Evolutionary conservation across 768 basidiomycete species (phyloP), one percentile per base, ranked within the genome.

Genomic region (Amanita fuliginea): DNA sequence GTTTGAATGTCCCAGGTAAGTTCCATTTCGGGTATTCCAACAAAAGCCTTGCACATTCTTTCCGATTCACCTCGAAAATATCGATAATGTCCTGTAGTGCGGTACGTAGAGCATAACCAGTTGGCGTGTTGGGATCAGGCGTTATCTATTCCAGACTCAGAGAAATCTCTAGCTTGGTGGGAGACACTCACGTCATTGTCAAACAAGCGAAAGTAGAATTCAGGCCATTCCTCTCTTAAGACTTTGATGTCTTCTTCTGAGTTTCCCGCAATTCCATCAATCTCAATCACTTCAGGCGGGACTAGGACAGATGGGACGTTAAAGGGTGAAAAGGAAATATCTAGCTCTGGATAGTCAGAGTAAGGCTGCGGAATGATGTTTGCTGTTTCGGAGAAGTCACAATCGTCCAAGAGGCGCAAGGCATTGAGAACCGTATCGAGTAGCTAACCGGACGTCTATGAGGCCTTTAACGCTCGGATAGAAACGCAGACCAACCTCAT

Each of bases 1-100:
- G 78, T 57, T 84, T 89, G 75, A 97, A 97, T 0, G 91, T 91
- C 3, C 89, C 90, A 2, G 75, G 70, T 3, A 80, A 60, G 49
- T 82, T 77, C 87, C 92, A 96, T 58, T 82, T 84, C 1, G 89
- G 86, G 48, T 86, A 83, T 62, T 91, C 85, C 40, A 96, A 74
- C 5, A 98, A 71, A 6, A 97, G 68, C 3, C 87, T 74, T 1
- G 96, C 94, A 55, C 85, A 87, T 58, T 99, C 96, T 63, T 95
- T 96, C 48, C 96, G 80, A 63, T 99, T 98, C 44, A 96, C 78
- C 63, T 98, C 95, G 58, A 89, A 98, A 13, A 97, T 85, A 51
- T 90, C 80, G 36, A 96, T 65, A 16, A 83, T 76, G 59, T 97
- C 93, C 6, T 79, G 65, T 8, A 96, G 63, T 19, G 80, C 72